A percentile compares a stretch with the other conserved stretches of the same genome.
These are phyloP conservation scores for Plantago elongata DNA, from an alignment of 257 asterid species.

Conservation along the genomic window DNA sequence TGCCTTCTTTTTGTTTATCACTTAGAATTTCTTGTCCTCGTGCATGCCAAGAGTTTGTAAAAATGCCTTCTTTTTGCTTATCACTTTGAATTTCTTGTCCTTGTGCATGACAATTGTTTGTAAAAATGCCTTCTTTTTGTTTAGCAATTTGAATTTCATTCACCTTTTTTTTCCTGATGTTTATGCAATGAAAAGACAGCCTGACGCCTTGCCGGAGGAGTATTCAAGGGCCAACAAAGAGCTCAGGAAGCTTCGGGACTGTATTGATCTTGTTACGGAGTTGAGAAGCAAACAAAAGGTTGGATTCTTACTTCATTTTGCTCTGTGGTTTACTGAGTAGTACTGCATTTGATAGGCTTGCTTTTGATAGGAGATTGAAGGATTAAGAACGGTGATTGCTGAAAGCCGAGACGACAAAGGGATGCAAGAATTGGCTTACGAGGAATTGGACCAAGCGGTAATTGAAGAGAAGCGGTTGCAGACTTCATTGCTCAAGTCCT, in stretches of 20 bases:
- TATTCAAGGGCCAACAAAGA: slow-evolving; percentile 79
- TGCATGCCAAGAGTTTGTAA: not conserved
- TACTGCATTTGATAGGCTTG: not conserved
- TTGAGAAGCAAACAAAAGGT: slow-evolving; percentile 77
- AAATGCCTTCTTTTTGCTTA: no score
- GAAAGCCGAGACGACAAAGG: slow-evolving; percentile 80
- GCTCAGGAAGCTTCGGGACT: slow-evolving; percentile 66
- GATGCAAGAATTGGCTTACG: slow-evolving; percentile 84
- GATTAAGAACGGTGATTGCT: slow-evolving; percentile 47
- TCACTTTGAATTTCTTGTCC: not conserved
- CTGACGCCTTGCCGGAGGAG: slow-evolving; percentile 66
- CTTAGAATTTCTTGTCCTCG: not conserved
- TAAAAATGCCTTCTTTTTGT: no score
- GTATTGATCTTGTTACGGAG: slow-evolving; percentile 49
- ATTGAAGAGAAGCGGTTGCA: slow-evolving; percentile 70
- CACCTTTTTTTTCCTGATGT: slow-evolving; percentile 9
- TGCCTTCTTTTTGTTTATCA: not conserved
- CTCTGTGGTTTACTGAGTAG: not conserved
- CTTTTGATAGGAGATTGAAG: slow-evolving; percentile 63
- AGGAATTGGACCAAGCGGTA: slow-evolving; percentile 62
- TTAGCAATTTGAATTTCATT: not conserved
- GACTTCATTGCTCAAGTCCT: slow-evolving; percentile 58
- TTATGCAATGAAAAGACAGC: slow-evolving; percentile 47
- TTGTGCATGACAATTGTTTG: not conserved
- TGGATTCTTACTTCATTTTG: slow-evolving; percentile 4